Conservation (phyloP, 805 yeast genomes). For the Sungouiella blattae region DNA sequence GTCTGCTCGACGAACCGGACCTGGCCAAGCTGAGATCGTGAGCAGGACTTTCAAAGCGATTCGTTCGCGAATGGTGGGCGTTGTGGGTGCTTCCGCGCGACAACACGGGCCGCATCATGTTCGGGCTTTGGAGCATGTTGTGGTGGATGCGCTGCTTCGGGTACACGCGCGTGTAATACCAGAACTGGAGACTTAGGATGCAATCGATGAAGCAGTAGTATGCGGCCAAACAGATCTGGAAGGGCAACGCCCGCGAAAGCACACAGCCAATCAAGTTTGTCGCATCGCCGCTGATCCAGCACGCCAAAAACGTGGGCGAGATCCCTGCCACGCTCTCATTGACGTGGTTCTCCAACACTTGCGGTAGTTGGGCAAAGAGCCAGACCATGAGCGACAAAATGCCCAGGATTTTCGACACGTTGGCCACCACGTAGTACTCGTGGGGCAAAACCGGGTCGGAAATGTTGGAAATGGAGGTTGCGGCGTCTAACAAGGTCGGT, state of each 20-base stretch:
- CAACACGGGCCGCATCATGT: slow-evolving; percentile 24
- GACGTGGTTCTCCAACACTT: slow-evolving; percentile 24
- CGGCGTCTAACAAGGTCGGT: too few species aligned
- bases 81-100: slow-evolving; percentile 8
- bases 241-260: slow-evolving; percentile 73
- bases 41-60: slow-evolving; percentile 20
- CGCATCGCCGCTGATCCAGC: slow-evolving; percentile 39
- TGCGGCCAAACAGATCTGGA: slow-evolving; percentile 67
- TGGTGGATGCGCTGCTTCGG: slow-evolving; percentile 36
- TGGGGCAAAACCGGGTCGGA: too few species aligned
- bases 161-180: slow-evolving; percentile 17
- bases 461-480: too few species aligned
- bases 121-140: slow-evolving; percentile 36
- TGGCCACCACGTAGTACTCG: slow-evolving; percentile 10
- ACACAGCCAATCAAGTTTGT: slow-evolving; percentile 66
- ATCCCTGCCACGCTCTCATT: slow-evolving; percentile 36
- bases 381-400: slow-evolving; percentile 20
- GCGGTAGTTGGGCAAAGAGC: slow-evolving; percentile 31
- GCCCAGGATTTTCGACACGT: slow-evolving; percentile 15
- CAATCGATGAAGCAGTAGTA: slow-evolving; percentile 54
- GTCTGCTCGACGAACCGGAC: slow-evolving; percentile 5
- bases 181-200: slow-evolving; percentile 14
- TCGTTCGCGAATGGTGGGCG: slow-evolving; percentile 11
- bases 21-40: slow-evolving; percentile 3
- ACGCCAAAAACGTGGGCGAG: slow-evolving; percentile 25